Evolutionary conservation across 148 eudicot species (phyloP).

Genomic region (Rhododendron molle): DNA sequence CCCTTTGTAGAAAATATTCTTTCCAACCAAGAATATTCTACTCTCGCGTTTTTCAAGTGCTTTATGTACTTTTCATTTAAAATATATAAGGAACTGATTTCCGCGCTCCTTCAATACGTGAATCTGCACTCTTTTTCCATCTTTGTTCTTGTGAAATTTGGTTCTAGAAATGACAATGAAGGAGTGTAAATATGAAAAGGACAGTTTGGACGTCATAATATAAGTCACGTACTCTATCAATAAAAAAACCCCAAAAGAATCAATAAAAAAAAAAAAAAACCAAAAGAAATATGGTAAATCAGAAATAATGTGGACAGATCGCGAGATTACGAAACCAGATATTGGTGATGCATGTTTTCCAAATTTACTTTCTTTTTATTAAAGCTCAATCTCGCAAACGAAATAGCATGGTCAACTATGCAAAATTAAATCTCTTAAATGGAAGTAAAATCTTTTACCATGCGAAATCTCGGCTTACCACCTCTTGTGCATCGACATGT

Average conservation of each 20-base stretch:
- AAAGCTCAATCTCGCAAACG: background rate
- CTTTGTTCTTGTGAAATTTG: background rate
- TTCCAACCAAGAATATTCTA: background rate
- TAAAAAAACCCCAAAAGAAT: background rate
- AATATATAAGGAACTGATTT: background rate
- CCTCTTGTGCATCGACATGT: background rate
- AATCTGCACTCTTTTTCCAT: background rate
- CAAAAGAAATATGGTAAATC: background rate
- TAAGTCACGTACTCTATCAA: background rate
- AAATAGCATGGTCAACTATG: background rate
- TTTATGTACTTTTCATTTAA: background rate
- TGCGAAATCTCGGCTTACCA: background rate
- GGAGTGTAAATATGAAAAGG: background rate
- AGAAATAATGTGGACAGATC: background rate
- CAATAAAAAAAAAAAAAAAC: no score
- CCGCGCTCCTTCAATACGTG: background rate
- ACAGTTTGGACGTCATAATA: background rate
- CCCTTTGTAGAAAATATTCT: background rate
- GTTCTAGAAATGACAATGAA: background rate
- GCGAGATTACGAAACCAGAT: background rate
- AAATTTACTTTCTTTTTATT: background rate
- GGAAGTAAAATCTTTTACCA: background rate
- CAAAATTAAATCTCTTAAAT: background rate
- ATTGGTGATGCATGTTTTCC: background rate
- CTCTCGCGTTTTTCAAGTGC: background rate